A percentile compares a stretch with the other conserved stretches of the same genome.
Evolutionary conservation across 257 asterid genomes (phyloP).

Genomic region (Nicotiana noctiflora): DNA sequence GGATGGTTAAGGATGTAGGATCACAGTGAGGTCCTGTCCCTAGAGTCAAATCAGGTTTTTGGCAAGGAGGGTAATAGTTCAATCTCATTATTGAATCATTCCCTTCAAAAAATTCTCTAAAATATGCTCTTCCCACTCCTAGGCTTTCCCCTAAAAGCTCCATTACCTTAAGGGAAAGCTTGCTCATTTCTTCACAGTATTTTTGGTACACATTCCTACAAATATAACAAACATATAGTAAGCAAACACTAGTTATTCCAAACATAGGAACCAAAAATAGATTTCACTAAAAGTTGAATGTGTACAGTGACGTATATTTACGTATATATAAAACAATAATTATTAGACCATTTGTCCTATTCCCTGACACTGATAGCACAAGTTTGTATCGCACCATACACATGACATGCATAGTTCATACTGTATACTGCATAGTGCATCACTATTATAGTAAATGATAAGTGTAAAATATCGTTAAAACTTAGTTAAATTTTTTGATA

Average conservation of each 20-base stretch:
- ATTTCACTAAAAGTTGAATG: neutral
- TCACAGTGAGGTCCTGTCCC: constrained; percentile 93
- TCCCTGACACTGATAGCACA: neutral
- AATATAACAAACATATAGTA: neutral
- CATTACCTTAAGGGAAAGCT: constrained; percentile 43
- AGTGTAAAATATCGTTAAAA: too few species aligned
- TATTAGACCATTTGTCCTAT: neutral
- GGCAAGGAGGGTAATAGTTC: constrained; percentile 66
- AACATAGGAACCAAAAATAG: neutral
- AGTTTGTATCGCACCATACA: neutral
- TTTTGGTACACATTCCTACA: constrained; percentile 45
- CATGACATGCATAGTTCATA: neutral
- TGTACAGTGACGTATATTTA: neutral
- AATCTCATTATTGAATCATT: constrained; percentile 75
- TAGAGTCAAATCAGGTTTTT: constrained; percentile 47
- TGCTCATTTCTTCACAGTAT: constrained; percentile 65
- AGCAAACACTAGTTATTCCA: neutral
- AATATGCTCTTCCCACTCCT: constrained; percentile 43
- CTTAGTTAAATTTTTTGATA: neutral
- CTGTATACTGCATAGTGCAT: too few species aligned
- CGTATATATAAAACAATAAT: neutral
- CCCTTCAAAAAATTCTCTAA: constrained; percentile 52
- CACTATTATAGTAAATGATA: too few species aligned
- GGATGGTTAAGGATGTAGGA: constrained; percentile 59
- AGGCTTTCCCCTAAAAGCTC: constrained; percentile 62